Evolutionary conservation across 2,329 filamentous ascomycete genomes (phyloP).

Genomic region (Exserohilum rostratum): DNA sequence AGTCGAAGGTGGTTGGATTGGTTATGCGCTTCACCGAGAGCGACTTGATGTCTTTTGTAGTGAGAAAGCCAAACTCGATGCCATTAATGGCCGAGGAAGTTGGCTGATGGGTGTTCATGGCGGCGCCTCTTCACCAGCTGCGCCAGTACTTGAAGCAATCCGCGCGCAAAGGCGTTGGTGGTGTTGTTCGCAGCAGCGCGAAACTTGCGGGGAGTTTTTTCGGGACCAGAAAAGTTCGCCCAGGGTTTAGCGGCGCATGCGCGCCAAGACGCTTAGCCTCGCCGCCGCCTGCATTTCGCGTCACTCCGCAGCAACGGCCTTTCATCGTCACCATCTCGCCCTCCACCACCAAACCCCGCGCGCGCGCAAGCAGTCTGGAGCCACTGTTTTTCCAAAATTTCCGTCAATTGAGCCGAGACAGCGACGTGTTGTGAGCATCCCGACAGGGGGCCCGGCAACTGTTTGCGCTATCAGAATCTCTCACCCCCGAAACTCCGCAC

Average conservation of each 20-base stretch:
- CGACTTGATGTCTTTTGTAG: constrained; percentile 79
- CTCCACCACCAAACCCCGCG: constrained; percentile 1
- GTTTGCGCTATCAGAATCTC: constrained; percentile 5
- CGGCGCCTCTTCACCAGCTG: constrained; percentile 16
- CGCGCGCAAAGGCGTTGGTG: constrained; percentile 19
- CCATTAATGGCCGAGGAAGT: constrained; percentile 81
- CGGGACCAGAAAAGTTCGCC: constrained; percentile 37
- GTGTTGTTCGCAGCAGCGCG: constrained; percentile 14
- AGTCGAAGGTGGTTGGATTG: constrained; percentile 93
- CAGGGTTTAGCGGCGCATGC: constrained; percentile 32
- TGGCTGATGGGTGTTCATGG: constrained; percentile 67
- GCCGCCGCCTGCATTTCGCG: constrained; percentile 18
- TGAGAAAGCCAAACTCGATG: constrained; percentile 88
- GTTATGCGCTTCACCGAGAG: constrained; percentile 94
- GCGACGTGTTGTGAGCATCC: background rate
- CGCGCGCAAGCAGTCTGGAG: background rate
- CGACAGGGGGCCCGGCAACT: background rate
- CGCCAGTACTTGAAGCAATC: constrained; percentile 20
- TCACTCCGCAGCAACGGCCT: constrained; percentile 20
- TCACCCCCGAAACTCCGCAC: constrained; percentile 9
- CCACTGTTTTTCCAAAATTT: background rate
- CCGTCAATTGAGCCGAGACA: background rate
- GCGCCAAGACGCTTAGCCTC: constrained; percentile 20
- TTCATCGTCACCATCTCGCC: constrained; percentile 5
- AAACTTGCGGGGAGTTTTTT: constrained; percentile 38